A percentile compares a stretch with the other conserved stretches of the same genome.
Evolutionary conservation across 768 basidiomycete genomes (phyloP).

Genomic region (Suillus ampliporus): DNA sequence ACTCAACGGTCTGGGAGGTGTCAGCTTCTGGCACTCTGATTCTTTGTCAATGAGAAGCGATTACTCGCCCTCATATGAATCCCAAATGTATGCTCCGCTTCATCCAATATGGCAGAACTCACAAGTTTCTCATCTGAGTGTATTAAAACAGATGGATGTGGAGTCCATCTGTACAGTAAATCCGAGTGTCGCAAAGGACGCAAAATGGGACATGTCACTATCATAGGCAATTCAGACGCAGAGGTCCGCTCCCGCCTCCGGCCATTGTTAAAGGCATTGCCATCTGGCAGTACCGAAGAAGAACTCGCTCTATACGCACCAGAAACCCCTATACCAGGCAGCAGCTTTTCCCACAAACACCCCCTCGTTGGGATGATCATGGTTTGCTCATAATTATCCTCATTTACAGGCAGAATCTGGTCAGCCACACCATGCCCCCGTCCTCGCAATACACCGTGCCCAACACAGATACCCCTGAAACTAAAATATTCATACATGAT

Average conservation of each 20-base stretch:
- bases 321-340: conserved; percentile 44
- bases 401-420: no score
- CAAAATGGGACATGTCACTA: conserved; percentile 97
- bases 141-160: conserved; percentile 72
- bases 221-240: conserved; percentile 84
- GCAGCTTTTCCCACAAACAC: conserved; percentile 62
- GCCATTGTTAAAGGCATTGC: conserved; percentile 71
- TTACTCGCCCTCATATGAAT: no score
- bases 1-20: background rate
- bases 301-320: conserved; percentile 65
- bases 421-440: no score
- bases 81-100: no score
- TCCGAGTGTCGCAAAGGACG: conserved; percentile 84
- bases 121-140: conserved; percentile 61
- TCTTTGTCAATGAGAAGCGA: background rate
- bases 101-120: conserved; percentile 67
- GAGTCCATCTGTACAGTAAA: conserved; percentile 95
- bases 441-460: no score
- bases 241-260: conserved; percentile 72
- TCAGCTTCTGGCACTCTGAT: background rate
- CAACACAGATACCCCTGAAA: no score
- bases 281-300: conserved; percentile 43
- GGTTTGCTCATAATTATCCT: no score
- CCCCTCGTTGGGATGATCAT: conserved; percentile 95
- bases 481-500: no score